Evolutionary conservation across 768 basidiomycete genomes (phyloP).

Genomic region (Butyriboletus loyo): DNA sequence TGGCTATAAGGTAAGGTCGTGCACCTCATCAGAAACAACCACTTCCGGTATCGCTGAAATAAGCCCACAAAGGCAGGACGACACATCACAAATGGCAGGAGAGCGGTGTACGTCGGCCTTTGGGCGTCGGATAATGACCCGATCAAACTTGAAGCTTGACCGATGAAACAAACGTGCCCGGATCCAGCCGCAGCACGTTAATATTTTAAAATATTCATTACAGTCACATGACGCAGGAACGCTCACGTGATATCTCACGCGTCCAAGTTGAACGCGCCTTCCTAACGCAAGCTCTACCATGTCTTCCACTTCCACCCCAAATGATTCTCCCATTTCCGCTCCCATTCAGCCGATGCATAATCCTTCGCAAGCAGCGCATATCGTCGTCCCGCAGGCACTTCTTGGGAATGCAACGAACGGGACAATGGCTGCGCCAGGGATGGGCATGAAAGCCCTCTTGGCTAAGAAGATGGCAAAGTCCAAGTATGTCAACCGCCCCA

Average conservation of each 20-base stretch:
- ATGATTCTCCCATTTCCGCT: constrained; percentile 58
- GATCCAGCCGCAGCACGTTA: no score
- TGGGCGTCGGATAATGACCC: background rate
- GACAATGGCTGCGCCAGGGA: constrained; percentile 54
- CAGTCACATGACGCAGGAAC: constrained; percentile 10
- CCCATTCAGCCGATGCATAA: constrained; percentile 84
- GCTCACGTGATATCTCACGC: constrained; percentile 29
- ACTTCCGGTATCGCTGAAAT: background rate
- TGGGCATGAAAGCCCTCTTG: constrained; percentile 89
- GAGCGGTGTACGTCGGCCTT: constrained; percentile 14
- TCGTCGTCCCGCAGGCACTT: constrained; percentile 77
- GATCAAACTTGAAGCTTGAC: background rate
- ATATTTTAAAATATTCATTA: no score
- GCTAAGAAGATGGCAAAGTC: constrained; percentile 92
- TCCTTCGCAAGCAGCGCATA: constrained; percentile 73
- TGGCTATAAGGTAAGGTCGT: background rate
- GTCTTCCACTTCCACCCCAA: constrained; percentile 54
- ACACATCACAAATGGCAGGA: background rate
- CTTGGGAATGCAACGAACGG: constrained; percentile 63
- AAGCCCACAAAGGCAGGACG: background rate
- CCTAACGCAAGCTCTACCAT: constrained; percentile 38
- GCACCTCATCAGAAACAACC: background rate
- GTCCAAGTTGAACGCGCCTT: constrained; percentile 26
- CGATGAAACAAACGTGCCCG: background rate
- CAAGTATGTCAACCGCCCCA: constrained; percentile 51